phyloP scores from a whole-genome alignment of 495 filamentous ascomycete species.

The Penicillium canariense region DNA sequence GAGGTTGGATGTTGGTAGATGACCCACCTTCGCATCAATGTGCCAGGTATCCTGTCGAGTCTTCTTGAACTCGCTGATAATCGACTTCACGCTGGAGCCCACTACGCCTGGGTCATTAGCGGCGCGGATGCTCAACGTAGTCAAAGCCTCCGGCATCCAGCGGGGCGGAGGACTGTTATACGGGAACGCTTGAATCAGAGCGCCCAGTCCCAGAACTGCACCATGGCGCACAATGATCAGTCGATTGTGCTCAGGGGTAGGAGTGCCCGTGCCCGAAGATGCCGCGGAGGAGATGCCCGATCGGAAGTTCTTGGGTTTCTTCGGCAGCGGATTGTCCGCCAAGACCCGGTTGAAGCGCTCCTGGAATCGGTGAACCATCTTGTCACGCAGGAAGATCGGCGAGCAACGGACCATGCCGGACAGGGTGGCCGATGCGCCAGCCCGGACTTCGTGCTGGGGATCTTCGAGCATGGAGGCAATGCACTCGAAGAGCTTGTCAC shows the following conservation, averaged over 20 bases:
- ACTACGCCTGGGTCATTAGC: constrained; percentile 89
- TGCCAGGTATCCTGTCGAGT: constrained; percentile 99
- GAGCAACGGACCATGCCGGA: constrained; percentile 99
- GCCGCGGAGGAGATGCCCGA: constrained; percentile 38
- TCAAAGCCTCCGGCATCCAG: constrained; percentile 93
- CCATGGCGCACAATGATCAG: constrained; percentile 82
- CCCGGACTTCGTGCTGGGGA: constrained; percentile 86
- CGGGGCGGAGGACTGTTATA: constrained; percentile 87
- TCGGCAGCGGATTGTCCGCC: constrained; percentile 79
- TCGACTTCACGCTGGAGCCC: constrained; percentile 94
- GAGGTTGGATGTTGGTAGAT: background rate
- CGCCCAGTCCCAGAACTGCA: constrained; percentile 87
- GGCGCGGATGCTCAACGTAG: constrained; percentile 78
- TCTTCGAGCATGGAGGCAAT: constrained; percentile 94
- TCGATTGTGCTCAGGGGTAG: constrained; percentile 80
- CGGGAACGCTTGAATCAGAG: constrained; percentile 93
- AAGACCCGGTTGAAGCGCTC: constrained; percentile 76
- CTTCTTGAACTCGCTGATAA: constrained; percentile 98
- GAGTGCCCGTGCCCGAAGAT: constrained; percentile 63
- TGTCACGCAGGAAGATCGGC: constrained; percentile 73
- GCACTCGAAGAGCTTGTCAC: constrained; percentile 79
- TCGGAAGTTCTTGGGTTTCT: constrained; percentile 52
- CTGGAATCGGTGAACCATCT: constrained; percentile 72
- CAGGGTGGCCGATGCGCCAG: constrained; percentile 86
- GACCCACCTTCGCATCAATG: constrained; percentile 87